Evolutionary conservation across 2,329 filamentous ascomycete genomes (phyloP).

Genomic region (Colletotrichum cuscutae): DNA sequence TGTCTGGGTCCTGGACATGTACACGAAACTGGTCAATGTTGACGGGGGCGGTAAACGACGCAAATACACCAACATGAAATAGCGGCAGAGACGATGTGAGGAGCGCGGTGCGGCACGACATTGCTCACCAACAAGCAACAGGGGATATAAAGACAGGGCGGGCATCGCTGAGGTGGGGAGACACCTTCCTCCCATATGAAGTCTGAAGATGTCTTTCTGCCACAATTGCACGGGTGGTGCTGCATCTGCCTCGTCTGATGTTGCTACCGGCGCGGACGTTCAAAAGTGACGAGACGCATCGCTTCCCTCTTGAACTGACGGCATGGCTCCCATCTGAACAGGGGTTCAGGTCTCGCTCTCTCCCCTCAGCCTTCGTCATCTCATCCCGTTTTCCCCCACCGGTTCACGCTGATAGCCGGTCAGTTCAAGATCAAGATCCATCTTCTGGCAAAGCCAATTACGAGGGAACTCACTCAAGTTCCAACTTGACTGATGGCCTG

Average conservation of each 20-base stretch:
- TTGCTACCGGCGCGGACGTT: background rate
- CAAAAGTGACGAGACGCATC: background rate
- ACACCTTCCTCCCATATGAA: background rate
- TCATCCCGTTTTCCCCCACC: constrained; percentile 9
- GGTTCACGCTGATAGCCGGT: constrained; percentile 30
- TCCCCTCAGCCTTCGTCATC: background rate
- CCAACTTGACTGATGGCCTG: background rate
- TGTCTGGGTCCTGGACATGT: background rate
- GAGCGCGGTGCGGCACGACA: background rate
- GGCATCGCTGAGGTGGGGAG: background rate
- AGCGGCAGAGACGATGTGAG: background rate
- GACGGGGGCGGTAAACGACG: background rate
- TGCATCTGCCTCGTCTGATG: background rate
- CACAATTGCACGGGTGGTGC: background rate
- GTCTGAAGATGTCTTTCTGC: constrained; percentile 19
- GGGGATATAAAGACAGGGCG: constrained; percentile 3
- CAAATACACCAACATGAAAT: background rate
- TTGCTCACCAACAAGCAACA: constrained; percentile 22
- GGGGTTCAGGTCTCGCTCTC: background rate
- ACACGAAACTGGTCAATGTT: background rate
- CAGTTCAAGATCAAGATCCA: background rate
- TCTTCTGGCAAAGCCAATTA: background rate
- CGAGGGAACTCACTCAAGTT: background rate
- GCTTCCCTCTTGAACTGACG: background rate
- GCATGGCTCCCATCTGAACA: background rate